These are phyloP conservation scores for Rosa chinensis DNA, from an alignment of 306 rosid species.

Conservation along the genomic window DNA sequence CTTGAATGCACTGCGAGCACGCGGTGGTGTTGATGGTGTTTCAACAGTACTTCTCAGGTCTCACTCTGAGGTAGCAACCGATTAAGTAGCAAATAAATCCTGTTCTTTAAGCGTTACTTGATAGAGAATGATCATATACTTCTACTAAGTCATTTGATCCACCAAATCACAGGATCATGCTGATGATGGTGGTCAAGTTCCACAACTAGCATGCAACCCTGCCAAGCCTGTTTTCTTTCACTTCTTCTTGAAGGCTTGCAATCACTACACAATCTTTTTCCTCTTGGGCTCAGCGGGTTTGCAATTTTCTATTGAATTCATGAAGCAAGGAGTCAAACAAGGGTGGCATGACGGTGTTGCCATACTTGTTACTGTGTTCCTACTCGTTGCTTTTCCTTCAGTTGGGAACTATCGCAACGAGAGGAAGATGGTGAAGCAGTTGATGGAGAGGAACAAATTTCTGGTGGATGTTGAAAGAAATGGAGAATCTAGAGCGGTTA, in stretches of 20 bases:
- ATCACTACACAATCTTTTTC: conserved; percentile 28
- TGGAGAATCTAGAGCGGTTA: neutral
- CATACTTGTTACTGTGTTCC: conserved; percentile 30
- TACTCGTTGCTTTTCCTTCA: conserved; percentile 41
- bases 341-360: conserved; percentile 68
- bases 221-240: conserved; percentile 18
- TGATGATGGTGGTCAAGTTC: conserved; percentile 3
- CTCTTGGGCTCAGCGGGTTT: conserved; percentile 43
- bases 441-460: conserved; percentile 26
- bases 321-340: conserved; percentile 42
- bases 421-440: conserved; percentile 23
- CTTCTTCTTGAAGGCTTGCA: conserved; percentile 30
- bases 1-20: conserved; percentile 16
- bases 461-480: conserved; percentile 37
- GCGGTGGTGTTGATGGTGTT: conserved; percentile 40
- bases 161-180: conserved; percentile 1
- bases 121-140: neutral
- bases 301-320: conserved; percentile 41
- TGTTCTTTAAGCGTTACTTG: neutral
- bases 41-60: conserved; percentile 14
- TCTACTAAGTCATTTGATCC: neutral
- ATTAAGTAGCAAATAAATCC: neutral
- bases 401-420: conserved; percentile 25
- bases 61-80: conserved; percentile 35
- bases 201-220: neutral